These are phyloP conservation scores for Neurospora sp. DNA, from an alignment of 495 filamentous ascomycete species.

Conservation along the genomic window DNA sequence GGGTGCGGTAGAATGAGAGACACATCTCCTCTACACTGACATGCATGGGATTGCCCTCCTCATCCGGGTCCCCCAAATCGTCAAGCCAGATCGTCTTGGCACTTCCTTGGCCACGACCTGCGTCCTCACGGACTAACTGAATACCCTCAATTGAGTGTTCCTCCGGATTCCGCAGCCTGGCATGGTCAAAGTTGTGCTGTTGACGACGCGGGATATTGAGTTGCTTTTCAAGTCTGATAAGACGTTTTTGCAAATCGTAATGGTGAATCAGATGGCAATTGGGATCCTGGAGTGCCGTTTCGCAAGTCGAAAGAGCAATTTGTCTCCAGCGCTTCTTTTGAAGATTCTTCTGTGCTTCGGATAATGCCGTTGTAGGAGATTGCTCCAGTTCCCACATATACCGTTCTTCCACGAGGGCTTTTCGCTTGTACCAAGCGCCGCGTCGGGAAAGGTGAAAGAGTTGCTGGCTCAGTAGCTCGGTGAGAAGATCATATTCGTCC, in stretches of 20 bases:
- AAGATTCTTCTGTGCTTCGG: conserved; percentile 55
- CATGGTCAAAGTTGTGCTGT: conserved; percentile 90
- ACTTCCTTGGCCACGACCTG: conserved; percentile 35
- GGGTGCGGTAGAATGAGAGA: conserved; percentile 67
- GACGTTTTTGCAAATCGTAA: conserved; percentile 87
- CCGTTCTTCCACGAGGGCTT: conserved; percentile 87
- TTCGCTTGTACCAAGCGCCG: conserved; percentile 93
- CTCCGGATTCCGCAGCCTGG: conserved; percentile 59
- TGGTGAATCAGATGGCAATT: conserved; percentile 87
- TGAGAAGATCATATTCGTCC: conserved; percentile 65
- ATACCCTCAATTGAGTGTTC: conserved; percentile 69
- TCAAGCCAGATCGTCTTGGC: conserved; percentile 85
- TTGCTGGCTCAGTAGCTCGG: conserved; percentile 67
- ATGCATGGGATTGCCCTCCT: conserved; percentile 43
- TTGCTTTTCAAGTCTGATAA: conserved; percentile 76
- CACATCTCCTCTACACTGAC: conserved; percentile 82
- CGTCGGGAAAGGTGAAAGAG: conserved; percentile 79
- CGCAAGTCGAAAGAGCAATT: conserved; percentile 72
- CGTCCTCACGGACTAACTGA: conserved; percentile 53
- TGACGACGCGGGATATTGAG: conserved; percentile 75
- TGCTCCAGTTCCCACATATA: conserved; percentile 67
- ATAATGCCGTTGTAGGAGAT: conserved; percentile 18
- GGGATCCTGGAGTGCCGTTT: conserved; percentile 74
- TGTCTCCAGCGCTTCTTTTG: conserved; percentile 80
- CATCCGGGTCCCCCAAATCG: conserved; percentile 50